Base-by-base conservation (phyloP, 176 grass and related monocot genomes). In the Triticum urartu region DNA sequence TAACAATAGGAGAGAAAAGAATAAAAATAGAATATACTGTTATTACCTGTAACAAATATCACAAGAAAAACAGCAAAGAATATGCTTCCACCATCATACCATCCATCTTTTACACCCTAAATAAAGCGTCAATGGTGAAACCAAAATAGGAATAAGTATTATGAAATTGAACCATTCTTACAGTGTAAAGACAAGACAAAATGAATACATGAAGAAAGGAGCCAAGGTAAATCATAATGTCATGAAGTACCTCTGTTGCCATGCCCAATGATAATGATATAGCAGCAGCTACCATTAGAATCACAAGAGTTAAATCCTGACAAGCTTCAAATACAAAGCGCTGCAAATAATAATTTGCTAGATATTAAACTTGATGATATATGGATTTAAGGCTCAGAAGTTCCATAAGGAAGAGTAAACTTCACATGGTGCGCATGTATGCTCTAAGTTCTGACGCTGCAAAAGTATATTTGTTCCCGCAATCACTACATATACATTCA, bases 11-110 rank as follows among this genome's bases (percentile, higher is more conserved):
- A 80, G 14, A 81, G 9, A 67, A 7, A 3, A 26, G 28, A 86
- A 30, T 24, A 32, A 67, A 54, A 54, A 54, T 54, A 39, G 30
- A 50, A 20, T 18, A 54, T 6, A 14, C 13, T 3, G 18, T 20
- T 79, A 45, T 33, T 81, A 94, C 92, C 92, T 75, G 84, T 91
- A 60, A 94, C 87, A 43, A 89, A 72, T 85, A 94, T 87, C 81
- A 94, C 92, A 72, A 94, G 87, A 79, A 94, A 54, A 82, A 94
- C 87, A 87, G 89, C 87, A 75, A 89, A 94, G 33, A 88, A 70
- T 87, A 94, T 94, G 76, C 92, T 94, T 79, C 89, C 92, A 81
- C 87, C 92, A 85, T 94, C 92, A 69, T 94, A 94, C 92, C 92
- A 94, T 87, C 92, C 92, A 87, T 94, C 77, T 85, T 88, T 89